These are phyloP conservation scores for Xylaria nigripes DNA, from an alignment of 495 filamentous ascomycete genomes.

Conservation along the genomic window DNA sequence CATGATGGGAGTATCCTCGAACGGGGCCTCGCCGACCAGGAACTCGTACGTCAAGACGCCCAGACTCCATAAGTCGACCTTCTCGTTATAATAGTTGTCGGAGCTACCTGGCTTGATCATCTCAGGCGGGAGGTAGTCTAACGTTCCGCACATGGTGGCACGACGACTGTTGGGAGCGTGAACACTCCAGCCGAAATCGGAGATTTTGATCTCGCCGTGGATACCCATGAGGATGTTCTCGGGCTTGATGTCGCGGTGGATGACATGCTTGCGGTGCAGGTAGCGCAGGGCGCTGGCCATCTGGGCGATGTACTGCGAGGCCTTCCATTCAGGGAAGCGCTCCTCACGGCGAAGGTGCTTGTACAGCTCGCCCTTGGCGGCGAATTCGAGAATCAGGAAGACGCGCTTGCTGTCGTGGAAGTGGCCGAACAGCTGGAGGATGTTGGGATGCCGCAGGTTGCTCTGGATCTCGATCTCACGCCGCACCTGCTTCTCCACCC, in stretches of 20 bases:
- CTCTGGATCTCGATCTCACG: conserved; percentile 97
- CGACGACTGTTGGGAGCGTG: conserved; percentile 93
- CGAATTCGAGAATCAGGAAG: conserved; percentile 93
- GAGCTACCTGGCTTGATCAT: conserved; percentile 78
- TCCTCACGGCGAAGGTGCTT: conserved; percentile 87
- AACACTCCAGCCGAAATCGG: conserved; percentile 97
- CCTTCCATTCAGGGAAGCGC: conserved; percentile 91
- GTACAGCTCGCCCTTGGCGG: conserved; percentile 91
- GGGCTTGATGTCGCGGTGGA: conserved; percentile 97
- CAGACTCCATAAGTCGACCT: conserved; percentile 92
- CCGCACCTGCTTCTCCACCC: conserved; percentile 91
- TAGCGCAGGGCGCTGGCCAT: conserved; percentile 92
- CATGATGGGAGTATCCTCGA: conserved; percentile 92
- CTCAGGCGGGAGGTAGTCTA: conserved; percentile 96
- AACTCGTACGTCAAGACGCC: conserved; percentile 97
- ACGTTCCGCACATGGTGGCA: conserved; percentile 92
- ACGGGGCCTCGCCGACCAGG: conserved; percentile 88
- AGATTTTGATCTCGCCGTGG: conserved; percentile 97
- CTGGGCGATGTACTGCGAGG: conserved; percentile 95
- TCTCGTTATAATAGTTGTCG: conserved; percentile 85
- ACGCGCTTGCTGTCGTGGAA: conserved; percentile 96
- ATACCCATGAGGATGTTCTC: conserved; percentile 98
- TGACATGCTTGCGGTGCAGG: conserved; percentile 95
- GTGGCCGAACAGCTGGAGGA: conserved; percentile 86
- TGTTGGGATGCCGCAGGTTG: conserved; percentile 93